Base-by-base conservation (phyloP, 805 yeast species). In the Wickerhamomyces alni region DNA sequence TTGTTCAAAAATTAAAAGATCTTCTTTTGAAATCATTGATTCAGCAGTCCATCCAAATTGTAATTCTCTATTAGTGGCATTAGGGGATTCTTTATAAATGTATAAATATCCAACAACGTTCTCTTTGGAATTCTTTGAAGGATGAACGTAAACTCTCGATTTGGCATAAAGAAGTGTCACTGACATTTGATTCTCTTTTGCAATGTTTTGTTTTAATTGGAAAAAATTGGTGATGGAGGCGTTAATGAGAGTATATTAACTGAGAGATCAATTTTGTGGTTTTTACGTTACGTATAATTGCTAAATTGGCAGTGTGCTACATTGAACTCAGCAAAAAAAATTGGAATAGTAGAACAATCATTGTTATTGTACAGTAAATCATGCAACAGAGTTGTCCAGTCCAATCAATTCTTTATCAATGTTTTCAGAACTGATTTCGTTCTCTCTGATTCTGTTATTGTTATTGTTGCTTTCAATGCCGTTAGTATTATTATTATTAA, bases 61-160 rank as follows among this genome's bases (percentile, higher is more conserved):
- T 3, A 80, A 62, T 30, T 82, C 87, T 45, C 67, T 64, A 54
- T 82, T 69, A 35, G 75, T 51, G 18, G 47, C 44, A 8, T 73
- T 55, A 44, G 60, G 61, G 34, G 66, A 60, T 13, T 85, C 84
- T 31, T 71, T 68, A 15, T 79, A 73, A 13, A 93, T 67, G 7
- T 83, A 67, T 29, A 93, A 57, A 51, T 74, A 87, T 2, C 99
- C 99, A 0, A 83, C 62, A 17, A 91, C 67, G 55, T 91, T 89
- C 54, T 91, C 96, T 38, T 68, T 69, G 22, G 86, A 73, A 17
- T 80, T 71, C 11, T 74, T 67, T 0, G 93, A 75, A 4, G 95
- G 94, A 59, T 93, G 99, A 4, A 89, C 72, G 58, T 78, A 88
- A 7, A 84, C 93, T 55, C 83, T 80, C 2, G 87, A 73, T 54